phyloP scores from a whole-genome alignment of 148 eudicot genomes.

The Heliamphora exappendiculata region DNA sequence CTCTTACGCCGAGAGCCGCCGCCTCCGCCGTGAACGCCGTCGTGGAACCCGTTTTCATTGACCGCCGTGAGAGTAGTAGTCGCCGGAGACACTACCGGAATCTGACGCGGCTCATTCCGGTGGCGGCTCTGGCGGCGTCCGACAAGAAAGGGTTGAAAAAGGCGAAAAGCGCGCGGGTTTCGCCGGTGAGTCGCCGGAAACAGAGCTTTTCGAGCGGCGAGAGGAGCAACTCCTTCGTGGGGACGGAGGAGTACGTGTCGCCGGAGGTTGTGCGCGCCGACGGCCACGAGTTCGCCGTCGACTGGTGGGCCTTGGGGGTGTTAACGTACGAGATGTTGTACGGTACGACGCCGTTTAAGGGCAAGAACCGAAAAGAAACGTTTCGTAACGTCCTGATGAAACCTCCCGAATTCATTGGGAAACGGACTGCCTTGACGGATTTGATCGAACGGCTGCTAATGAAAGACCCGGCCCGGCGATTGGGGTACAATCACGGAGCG shows the following conservation, averaged over 20 bases:
- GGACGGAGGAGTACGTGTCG: slow-evolving; percentile 75
- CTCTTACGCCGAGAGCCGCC: slow-evolving; percentile 14
- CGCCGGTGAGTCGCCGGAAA: slow-evolving; percentile 44
- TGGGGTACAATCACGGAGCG: slow-evolving; percentile 62
- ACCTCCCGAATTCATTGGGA: slow-evolving; percentile 43
- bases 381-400: slow-evolving; percentile 41
- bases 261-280: slow-evolving; percentile 77
- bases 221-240: slow-evolving; percentile 67
- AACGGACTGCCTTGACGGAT: slow-evolving; percentile 42
- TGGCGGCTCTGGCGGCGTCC: slow-evolving; percentile 6
- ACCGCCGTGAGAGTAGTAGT: neutral
- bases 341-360: slow-evolving; percentile 78
- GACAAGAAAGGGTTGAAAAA: slow-evolving; percentile 23
- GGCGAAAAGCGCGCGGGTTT: slow-evolving; percentile 52
- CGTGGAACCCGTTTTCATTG: slow-evolving; percentile 14
- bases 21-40: neutral
- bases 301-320: slow-evolving; percentile 88
- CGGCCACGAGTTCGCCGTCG: slow-evolving; percentile 72
- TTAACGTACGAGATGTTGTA: slow-evolving; percentile 77
- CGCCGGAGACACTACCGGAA: slow-evolving; percentile 9
- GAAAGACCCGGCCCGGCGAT: slow-evolving; percentile 58
- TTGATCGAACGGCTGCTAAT: slow-evolving; percentile 56
- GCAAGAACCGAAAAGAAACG: slow-evolving; percentile 65
- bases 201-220: slow-evolving; percentile 28
- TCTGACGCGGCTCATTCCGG: slow-evolving; percentile 20